phyloP scores from a whole-genome alignment of 306 rosid species.

The Quercus dentata region DNA sequence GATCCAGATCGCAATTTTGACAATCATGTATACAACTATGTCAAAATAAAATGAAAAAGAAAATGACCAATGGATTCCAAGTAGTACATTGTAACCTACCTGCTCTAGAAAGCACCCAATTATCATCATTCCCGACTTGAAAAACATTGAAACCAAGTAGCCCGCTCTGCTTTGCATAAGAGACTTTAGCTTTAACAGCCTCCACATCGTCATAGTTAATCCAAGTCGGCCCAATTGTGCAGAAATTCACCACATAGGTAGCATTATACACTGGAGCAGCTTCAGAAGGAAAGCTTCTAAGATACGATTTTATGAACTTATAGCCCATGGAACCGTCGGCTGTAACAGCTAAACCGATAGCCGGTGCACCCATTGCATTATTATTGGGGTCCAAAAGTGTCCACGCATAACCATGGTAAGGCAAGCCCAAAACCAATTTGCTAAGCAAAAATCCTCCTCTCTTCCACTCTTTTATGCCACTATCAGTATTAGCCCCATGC shows the following conservation, averaged over 20 bases:
- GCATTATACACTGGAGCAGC: slow-evolving; percentile 22
- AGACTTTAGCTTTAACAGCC: slow-evolving; percentile 39
- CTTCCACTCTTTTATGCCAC: slow-evolving; percentile 15
- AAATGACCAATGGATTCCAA: neutral
- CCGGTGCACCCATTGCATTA: slow-evolving; percentile 3
- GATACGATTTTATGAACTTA: slow-evolving; percentile 29
- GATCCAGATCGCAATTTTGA: no score
- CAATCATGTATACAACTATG: neutral
- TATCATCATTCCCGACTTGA: slow-evolving; percentile 48
- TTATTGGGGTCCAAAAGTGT: slow-evolving; percentile 11
- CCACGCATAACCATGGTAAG: slow-evolving; percentile 34
- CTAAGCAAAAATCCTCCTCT: slow-evolving; percentile 11
- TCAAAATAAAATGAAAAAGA: neutral
- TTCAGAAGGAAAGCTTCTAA: slow-evolving; percentile 29
- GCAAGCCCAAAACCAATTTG: slow-evolving; percentile 31
- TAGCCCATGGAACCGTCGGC: slow-evolving; percentile 21
- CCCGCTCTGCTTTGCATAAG: slow-evolving; percentile 43
- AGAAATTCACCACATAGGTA: slow-evolving; percentile 37
- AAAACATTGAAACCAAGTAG: slow-evolving; percentile 50
- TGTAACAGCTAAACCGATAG: slow-evolving; percentile 19
- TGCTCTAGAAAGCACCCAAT: slow-evolving; percentile 49
- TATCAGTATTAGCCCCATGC: slow-evolving; percentile 15
- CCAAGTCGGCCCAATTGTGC: slow-evolving; percentile 36
- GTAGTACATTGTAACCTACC: slow-evolving; percentile 7
- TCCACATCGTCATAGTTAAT: slow-evolving; percentile 54